These are phyloP conservation scores for Camellia lanceoleosa DNA, from an alignment of 148 eudicot genomes.

Conservation along the genomic window DNA sequence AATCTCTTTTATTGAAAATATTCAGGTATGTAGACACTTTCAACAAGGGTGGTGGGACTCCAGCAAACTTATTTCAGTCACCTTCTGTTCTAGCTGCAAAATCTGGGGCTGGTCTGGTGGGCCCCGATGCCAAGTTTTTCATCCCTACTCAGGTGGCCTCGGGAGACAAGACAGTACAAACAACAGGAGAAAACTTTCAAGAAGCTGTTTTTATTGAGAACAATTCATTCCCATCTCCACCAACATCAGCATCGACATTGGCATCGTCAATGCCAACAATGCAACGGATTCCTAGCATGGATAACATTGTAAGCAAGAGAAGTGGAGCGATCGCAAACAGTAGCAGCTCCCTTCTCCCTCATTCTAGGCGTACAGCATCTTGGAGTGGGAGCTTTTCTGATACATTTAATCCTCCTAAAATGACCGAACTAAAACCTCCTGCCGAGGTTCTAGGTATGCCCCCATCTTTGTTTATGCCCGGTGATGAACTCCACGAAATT, in stretches of 20 bases:
- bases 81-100: constrained; percentile 46
- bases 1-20: neutral
- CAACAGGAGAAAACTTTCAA: constrained; percentile 16
- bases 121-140: constrained; percentile 47
- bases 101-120: constrained; percentile 23
- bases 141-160: constrained; percentile 45
- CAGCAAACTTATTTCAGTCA: constrained; percentile 48
- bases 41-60: constrained; percentile 59
- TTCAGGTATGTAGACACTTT: constrained; percentile 82
- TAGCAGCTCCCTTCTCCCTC: constrained; percentile 23
- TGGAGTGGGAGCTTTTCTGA: constrained; percentile 52
- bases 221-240: constrained; percentile 27
- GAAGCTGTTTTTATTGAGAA: constrained; percentile 18
- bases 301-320: constrained; percentile 35
- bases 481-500: constrained; percentile 67
- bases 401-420: constrained; percentile 20
- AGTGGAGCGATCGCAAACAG: constrained; percentile 11
- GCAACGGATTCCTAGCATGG: constrained; percentile 59
- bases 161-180: constrained; percentile 26
- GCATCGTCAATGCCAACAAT: constrained; percentile 24
- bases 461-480: constrained; percentile 25
- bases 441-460: constrained; percentile 37
- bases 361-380: constrained; percentile 55
- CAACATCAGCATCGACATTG: constrained; percentile 8
- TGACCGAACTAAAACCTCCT: constrained; percentile 15